Evolutionary conservation across 2,329 filamentous ascomycete genomes (phyloP).

Genomic region (Hypoxylon sp.): DNA sequence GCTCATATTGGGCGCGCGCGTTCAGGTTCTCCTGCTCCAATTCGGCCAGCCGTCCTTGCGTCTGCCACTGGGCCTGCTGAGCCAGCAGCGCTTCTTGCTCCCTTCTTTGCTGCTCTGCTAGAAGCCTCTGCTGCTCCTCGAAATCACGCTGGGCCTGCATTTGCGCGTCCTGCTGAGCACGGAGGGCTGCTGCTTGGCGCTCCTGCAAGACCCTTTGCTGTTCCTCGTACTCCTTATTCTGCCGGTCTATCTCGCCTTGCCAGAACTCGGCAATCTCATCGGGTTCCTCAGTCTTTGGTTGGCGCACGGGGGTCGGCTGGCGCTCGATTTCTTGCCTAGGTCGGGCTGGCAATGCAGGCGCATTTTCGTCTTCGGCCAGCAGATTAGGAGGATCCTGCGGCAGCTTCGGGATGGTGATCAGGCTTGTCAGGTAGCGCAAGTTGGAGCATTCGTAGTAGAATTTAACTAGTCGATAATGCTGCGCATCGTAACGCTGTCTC

Average conservation of each 20-base stretch:
- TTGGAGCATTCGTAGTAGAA: slow-evolving; percentile 99
- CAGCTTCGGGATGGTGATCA: slow-evolving; percentile 95
- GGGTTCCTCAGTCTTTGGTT: slow-evolving; percentile 77
- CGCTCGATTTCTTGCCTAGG: slow-evolving; percentile 77
- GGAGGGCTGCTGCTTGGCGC: slow-evolving; percentile 82
- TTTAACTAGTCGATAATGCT: slow-evolving; percentile 94
- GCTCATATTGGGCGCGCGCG: slow-evolving; percentile 92
- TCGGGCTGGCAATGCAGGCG: slow-evolving; percentile 81
- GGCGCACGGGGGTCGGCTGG: slow-evolving; percentile 72
- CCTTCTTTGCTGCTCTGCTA: slow-evolving; percentile 87
- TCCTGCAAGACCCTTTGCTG: slow-evolving; percentile 90
- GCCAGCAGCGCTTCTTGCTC: slow-evolving; percentile 89
- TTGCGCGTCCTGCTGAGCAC: slow-evolving; percentile 82
- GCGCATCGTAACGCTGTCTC: slow-evolving; percentile 87
- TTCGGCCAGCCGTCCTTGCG: slow-evolving; percentile 93
- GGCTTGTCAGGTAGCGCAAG: slow-evolving; percentile 90
- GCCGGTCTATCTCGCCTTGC: slow-evolving; percentile 89
- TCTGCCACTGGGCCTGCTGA: slow-evolving; percentile 92
- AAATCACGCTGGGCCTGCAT: slow-evolving; percentile 93
- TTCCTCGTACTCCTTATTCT: slow-evolving; percentile 94
- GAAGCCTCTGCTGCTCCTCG: slow-evolving; percentile 87
- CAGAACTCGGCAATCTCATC: slow-evolving; percentile 98
- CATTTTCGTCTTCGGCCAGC: slow-evolving; percentile 82
- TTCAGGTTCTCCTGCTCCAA: slow-evolving; percentile 94
- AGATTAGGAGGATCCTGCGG: slow-evolving; percentile 93